Base-by-base conservation (phyloP, 106 monocot species). In the Platanthera guangdongensis region DNA sequence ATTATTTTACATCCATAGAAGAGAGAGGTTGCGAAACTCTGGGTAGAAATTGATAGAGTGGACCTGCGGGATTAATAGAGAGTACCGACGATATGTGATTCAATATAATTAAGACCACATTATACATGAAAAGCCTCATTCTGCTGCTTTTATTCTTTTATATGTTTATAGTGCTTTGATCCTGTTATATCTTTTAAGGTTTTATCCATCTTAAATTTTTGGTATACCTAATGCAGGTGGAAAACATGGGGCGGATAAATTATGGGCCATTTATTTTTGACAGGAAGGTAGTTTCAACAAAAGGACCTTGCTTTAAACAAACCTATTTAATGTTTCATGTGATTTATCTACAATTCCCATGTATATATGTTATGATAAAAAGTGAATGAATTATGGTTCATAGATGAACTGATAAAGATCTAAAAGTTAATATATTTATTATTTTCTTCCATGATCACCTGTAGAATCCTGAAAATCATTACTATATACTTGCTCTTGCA, bases 231-330 rank as follows among this genome's bases (percentile, higher is more conserved):
- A 68, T 70, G 28, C 85, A 99, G 97, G 92, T 94, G 72, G 97
- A 99, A 78, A 99, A 99, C 76, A 57, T 92, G 91, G 97, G 97
- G 9, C 94, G 85, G 78, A 82, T 99, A 51, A 99, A 99, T 84
- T 99, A 94, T 90, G 97, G 97, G 7, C 77, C 72, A 64, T 92
- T 88, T 73, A 83, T 94, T 16, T 81, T 85, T 83, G 97, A 99
- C 57, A 81, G 77, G 76, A 99, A 99, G 97, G 97, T 99, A 51
- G 14, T n/a, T 50, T 22, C 51, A 19, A 50, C 4, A 9, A 72
- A 51, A 7, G 19, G 4, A 1, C 71, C 15, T 71, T 68, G 13
- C 16, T 47, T 7, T 70, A 14, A n/a, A 13, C 47, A 47, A 46
- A 15, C 15, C 4, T 70, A 47, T 47, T 70, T 47, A 47, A 70